Percentiles rank a stretch among this genome's conserved stretches.
phyloP scores from a whole-genome alignment of 192 early-diverging fungal species.

The Backusella mclennaniae region DNA sequence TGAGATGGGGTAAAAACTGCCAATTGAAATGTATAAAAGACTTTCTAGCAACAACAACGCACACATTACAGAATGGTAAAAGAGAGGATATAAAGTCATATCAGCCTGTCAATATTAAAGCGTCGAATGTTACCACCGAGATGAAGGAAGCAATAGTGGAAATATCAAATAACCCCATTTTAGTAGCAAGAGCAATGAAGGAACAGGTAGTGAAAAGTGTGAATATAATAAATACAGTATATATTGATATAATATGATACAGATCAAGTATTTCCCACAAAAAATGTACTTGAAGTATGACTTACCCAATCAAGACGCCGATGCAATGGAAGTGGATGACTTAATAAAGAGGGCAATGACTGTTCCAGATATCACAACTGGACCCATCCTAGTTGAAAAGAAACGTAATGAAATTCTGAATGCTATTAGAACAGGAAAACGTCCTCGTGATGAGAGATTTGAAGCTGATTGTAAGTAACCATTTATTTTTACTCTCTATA shows the following conservation, averaged over 20 bases:
- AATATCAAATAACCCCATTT: neutral
- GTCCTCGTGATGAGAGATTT: constrained; percentile 15
- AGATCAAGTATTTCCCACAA: neutral
- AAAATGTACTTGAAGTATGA: neutral
- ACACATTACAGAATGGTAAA: neutral
- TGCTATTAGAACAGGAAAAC: constrained; percentile 28
- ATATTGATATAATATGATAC: neutral
- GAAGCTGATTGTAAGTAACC: constrained; percentile 21
- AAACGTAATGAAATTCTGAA: constrained; percentile 30
- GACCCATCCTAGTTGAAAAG: constrained; percentile 29
- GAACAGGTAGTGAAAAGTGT: constrained; percentile 17
- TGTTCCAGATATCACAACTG: constrained; percentile 22
- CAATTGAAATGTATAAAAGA: neutral
- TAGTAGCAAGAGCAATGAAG: constrained; percentile 15
- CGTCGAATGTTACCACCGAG: neutral
- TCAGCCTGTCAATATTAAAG: constrained; percentile 26
- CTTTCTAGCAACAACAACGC: neutral
- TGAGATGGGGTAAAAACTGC: constrained; percentile 10
- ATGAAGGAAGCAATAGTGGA: constrained; percentile 9
- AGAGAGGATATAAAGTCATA: neutral
- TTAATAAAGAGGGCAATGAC: constrained; percentile 17
- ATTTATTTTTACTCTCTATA: neutral
- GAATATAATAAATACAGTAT: neutral
- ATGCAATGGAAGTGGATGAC: neutral
- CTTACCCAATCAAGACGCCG: neutral